Percentiles rank a stretch among this genome's conserved stretches.
phyloP scores from a whole-genome alignment of 1,284 basidiomycete species.

The Malassezia brasiliensis region DNA sequence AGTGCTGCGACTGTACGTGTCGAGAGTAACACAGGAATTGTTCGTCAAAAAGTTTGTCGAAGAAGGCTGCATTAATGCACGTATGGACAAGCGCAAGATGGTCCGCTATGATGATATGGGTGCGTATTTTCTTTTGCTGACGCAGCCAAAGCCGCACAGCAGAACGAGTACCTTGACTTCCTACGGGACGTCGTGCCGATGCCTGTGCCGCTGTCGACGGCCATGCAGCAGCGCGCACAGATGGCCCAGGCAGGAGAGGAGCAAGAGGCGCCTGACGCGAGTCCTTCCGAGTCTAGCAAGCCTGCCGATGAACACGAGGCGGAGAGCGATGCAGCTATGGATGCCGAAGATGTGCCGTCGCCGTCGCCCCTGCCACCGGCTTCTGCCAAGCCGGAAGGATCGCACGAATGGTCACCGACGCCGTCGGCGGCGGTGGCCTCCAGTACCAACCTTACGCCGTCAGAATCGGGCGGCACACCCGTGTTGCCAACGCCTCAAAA shows the following conservation, averaged over 20 bases:
- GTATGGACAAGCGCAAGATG: conserved; percentile 33
- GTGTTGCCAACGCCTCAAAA: too few species aligned
- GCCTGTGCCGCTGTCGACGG: conserved; percentile 23
- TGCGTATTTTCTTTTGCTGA: conserved; percentile 4
- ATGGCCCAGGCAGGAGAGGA: too few species aligned
- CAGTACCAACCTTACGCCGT: too few species aligned
- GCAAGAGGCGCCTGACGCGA: not conserved
- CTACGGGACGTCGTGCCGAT: conserved; percentile 28
- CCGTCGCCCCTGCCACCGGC: too few species aligned
- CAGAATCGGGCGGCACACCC: too few species aligned
- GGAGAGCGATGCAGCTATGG: not conserved
- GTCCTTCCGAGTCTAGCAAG: too few species aligned
- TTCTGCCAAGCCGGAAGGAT: too few species aligned
- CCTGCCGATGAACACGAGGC: too few species aligned
- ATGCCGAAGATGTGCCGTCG: not conserved
- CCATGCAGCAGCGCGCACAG: conserved; percentile 21
- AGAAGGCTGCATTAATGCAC: conserved; percentile 32
- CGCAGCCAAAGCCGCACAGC: conserved; percentile 27
- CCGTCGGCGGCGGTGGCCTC: not conserved
- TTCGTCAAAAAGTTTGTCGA: conserved; percentile 34
- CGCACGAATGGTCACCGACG: not conserved
- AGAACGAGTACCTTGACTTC: conserved; percentile 31
- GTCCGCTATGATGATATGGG: conserved; percentile 35
- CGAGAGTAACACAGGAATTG: conserved; percentile 20
- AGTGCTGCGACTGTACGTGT: conserved; percentile 24